phyloP scores from a whole-genome alignment of 1,139 yeast genomes.

The Pichia norvegensis region DNA sequence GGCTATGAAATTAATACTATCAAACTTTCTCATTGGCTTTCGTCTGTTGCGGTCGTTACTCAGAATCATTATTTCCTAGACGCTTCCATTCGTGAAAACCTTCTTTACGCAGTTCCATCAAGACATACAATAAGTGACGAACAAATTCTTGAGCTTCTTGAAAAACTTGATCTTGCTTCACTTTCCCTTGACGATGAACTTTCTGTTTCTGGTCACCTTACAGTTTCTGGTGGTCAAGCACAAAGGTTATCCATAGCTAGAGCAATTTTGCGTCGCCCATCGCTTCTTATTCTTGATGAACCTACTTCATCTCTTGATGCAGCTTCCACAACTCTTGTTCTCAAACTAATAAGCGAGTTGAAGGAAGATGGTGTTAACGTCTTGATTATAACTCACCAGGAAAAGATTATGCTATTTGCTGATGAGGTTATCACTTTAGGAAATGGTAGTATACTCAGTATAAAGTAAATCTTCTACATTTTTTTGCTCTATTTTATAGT shows the following conservation, averaged over 20 bases:
- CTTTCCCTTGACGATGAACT: slow-evolving; percentile 48
- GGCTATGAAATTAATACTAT: slow-evolving; percentile 38
- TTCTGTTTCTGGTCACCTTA: slow-evolving; percentile 39
- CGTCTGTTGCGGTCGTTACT: slow-evolving; percentile 54
- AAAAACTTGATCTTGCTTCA: slow-evolving; percentile 39
- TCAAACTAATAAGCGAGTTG: slow-evolving; percentile 35
- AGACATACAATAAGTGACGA: slow-evolving; percentile 24
- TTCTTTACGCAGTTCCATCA: slow-evolving; percentile 50
- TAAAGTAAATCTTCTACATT: not conserved
- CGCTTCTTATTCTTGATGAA: slow-evolving; percentile 63
- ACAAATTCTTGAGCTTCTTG: slow-evolving; percentile 29
- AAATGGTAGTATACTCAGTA: slow-evolving; percentile 34
- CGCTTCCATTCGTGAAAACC: slow-evolving; percentile 59
- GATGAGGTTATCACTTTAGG: slow-evolving; percentile 37
- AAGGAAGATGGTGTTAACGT: slow-evolving; percentile 31
- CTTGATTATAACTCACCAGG: slow-evolving; percentile 52
- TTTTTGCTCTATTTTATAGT: too few relatives aligned
- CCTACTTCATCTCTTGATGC: slow-evolving; percentile 75
- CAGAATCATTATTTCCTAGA: slow-evolving; percentile 61
- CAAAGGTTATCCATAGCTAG: slow-evolving; percentile 73
- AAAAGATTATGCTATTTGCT: slow-evolving; percentile 46
- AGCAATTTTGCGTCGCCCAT: slow-evolving; percentile 57
- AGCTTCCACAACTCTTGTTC: slow-evolving; percentile 37
- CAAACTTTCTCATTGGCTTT: slow-evolving; percentile 43
- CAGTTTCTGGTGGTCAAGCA: slow-evolving; percentile 74